Evolutionary conservation across 768 basidiomycete genomes (phyloP), one percentile per base, ranked within the genome.

Genomic region (Mycena vitilis): DNA sequence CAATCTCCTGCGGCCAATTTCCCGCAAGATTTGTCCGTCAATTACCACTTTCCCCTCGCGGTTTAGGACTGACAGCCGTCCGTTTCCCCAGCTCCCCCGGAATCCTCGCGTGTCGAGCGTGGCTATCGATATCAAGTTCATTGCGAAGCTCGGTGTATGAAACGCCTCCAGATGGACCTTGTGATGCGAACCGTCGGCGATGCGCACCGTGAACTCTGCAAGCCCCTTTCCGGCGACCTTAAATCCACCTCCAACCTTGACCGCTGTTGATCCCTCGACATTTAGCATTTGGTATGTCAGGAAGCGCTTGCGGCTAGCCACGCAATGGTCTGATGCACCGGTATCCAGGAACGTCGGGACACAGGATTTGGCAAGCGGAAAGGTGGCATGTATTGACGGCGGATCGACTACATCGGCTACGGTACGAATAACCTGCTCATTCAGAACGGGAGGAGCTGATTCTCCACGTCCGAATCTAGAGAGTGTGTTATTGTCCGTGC

Each of bases 241-340:
- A n/a, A 55, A 55, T 34, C 36, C 53, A n/a, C n/a, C n/a, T 9
- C 53, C 36, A 25, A 34, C 53, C 53, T 55, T 55, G 36, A 55
- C 53, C 8, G 53, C 36, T 20, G 53, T 55, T 36, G 53, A 2
- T 5, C 53, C 34, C 9, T 38, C 16, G 37, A 55, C 38, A 8
- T 5, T 5, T 18, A 45, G 11, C 10, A 18, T 9, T 18, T 45
- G 11, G 18, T 45, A 45, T 18, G 45, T 45, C 11, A 45, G 10
- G 45, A 45, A 45, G 15, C 45, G 45, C 45, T 20, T 45, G 45
- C 45, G 45, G 15, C 18, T 45, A 18, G 18, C 45, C 11, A 45
- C 18, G 20, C 45, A 45, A 18, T 45, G 45, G 11, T 45, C 45
- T 45, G 45, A 45, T 20, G 20, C 45, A 5, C 45, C 20, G 45